These are phyloP conservation scores for Vigna trinervia DNA, from an alignment of 306 rosid genomes.

Conservation along the genomic window DNA sequence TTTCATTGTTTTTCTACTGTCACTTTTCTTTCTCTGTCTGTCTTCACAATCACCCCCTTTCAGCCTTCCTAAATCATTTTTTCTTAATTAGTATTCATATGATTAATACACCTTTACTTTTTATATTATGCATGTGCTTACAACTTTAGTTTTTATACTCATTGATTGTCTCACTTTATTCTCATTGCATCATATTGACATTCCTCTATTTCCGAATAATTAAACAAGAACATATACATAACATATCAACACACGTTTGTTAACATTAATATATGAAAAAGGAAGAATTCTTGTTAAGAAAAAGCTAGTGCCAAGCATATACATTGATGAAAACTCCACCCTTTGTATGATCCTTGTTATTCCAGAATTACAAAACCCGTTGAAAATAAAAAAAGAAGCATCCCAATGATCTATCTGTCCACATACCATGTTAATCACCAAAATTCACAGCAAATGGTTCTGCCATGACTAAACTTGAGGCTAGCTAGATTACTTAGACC, in stretches of 20 bases:
- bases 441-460: constrained; percentile 58
- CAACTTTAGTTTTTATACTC: not conserved
- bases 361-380: constrained; percentile 52
- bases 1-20: not conserved
- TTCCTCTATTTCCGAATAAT: not conserved
- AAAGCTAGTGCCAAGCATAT: not conserved
- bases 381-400: constrained; percentile 24
- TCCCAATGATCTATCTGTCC: constrained; percentile 49
- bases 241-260: not conserved
- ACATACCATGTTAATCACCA: constrained; percentile 43
- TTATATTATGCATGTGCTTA: no score
- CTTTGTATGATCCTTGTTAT: constrained; percentile 43
- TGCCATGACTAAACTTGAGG: constrained; percentile 53
- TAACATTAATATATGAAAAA: not conserved
- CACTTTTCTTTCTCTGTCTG: constrained; percentile 4
- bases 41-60: not conserved
- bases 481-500: constrained; percentile 37
- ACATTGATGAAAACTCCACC: constrained; percentile 30
- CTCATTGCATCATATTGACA: not conserved
- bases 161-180: not conserved
- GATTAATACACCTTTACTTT: no score
- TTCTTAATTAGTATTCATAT: no score
- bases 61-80: not conserved
- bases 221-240: not conserved
- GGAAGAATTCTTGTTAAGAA: constrained; percentile 6